These are phyloP conservation scores for Clonostachys sp. DNA, from an alignment of 2,329 filamentous ascomycete species.

Conservation along the genomic window DNA sequence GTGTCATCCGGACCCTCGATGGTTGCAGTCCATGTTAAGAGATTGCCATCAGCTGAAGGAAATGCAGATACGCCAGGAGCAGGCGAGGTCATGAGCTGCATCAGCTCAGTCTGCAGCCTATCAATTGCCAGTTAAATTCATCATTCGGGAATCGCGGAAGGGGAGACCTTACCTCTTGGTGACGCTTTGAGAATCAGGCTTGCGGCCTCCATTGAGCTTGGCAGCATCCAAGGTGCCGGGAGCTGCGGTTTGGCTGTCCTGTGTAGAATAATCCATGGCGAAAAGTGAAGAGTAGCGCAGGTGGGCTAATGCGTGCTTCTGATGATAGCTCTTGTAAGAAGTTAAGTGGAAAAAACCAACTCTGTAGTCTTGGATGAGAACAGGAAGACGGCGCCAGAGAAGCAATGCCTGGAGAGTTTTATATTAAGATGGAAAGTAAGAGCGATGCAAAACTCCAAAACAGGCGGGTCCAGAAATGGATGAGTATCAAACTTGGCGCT, in stretches of 20 bases:
- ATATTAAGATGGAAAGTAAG: too few relatives aligned
- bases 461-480: too few relatives aligned
- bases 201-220: constrained; percentile 55
- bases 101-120: constrained; percentile 93
- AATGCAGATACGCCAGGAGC: constrained; percentile 94
- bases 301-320: not conserved
- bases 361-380: too few relatives aligned
- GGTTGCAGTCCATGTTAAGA: constrained; percentile 89
- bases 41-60: constrained; percentile 82
- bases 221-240: constrained; percentile 57
- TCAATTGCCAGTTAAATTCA: constrained; percentile 2
- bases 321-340: too few relatives aligned
- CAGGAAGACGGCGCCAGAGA: too few relatives aligned
- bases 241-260: constrained; percentile 62
- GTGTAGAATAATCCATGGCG: constrained; percentile 38
- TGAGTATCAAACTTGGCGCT: too few relatives aligned
- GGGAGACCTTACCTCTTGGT: constrained; percentile 60
- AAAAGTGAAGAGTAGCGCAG: not conserved
- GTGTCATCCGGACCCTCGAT: constrained; percentile 89
- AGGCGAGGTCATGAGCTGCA: constrained; percentile 96
- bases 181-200: constrained; percentile 67
- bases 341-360: too few relatives aligned
- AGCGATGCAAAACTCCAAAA: too few relatives aligned
- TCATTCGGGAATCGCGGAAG: not conserved
- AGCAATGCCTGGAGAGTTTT: too few relatives aligned